Evolutionary conservation across 176 grass and related monocot species (phyloP), one percentile per base, ranked within the genome.

Genomic region (Phoenix roebelenii): DNA sequence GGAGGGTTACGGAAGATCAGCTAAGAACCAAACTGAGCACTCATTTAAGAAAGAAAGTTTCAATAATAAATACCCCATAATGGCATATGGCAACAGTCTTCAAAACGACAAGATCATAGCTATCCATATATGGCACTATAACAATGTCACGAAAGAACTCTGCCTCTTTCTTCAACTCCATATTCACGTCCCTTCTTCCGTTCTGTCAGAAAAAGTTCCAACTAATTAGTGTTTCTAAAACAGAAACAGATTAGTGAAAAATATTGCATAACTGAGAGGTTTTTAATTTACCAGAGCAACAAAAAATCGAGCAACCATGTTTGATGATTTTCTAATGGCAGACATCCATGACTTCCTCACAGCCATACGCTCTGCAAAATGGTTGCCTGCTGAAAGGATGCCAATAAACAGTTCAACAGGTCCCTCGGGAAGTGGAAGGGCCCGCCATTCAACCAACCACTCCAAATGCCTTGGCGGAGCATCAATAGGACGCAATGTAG

Each of bases 321-420:
- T 86, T 51, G 71, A 49, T 58, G 85, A 86, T 54, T 80, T 86
- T 10, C 25, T 57, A 15, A 81, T 58, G 57, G 76, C 16, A 59
- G 76, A 80, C 79, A 89, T 89, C 90, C 90, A 95, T 63, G 85
- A 86, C 80, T 86, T 95, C 62, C 90, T 80, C 22, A 95, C 76
- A 18, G 73, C 79, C 85, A 89, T 95, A 30, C 79, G 76, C 58
- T 89, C 76, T 59, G 76, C 85, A 80, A 95, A 95, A 81, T 95
- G 90, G 22, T 86, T 89, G 51, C 70, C 79, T n/a, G 79, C 84
- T 52, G 90, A 95, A 61, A 89, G 67, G 68, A 95, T 86, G 3
- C 90, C 90, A 20, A 95, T 61, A 52, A 95, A 95, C 76, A 89
- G 66, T 18, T 95, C 90, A 69, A 86, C 73, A 25, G 82, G 79